Conservation (phyloP, 768 basidiomycete species). For the Hysterangium stoloniferum region DNA sequence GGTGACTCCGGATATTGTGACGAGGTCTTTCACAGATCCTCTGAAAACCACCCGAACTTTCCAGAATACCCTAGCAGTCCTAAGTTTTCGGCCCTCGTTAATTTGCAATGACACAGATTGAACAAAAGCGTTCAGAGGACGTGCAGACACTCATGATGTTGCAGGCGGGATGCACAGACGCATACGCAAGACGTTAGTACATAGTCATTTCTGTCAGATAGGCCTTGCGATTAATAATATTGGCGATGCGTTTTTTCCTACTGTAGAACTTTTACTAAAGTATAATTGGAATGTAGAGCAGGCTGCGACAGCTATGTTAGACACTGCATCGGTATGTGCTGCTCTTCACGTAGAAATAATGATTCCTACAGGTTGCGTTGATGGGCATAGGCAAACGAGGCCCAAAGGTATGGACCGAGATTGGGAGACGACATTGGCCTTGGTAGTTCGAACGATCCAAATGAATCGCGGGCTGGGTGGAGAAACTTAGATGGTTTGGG, state of each 20-base stretch:
- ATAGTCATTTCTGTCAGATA: not conserved
- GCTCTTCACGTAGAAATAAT: not conserved
- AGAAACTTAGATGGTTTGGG: too few species aligned
- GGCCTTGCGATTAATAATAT: not conserved
- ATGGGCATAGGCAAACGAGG: not conserved
- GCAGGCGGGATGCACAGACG: slow-evolving; percentile 4
- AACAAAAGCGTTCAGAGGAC: not conserved
- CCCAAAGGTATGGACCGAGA: not conserved
- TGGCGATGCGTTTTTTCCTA: not conserved
- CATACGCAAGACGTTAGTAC: slow-evolving; percentile 9
- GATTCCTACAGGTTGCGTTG: not conserved
- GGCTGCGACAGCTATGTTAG: slow-evolving; percentile 7
- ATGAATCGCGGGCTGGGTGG: not conserved
- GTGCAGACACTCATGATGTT: not conserved
- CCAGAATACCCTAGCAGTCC: too few species aligned
- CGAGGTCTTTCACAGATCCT: too few species aligned
- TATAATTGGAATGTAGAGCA: slow-evolving; percentile 10
- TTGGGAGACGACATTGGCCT: not conserved
- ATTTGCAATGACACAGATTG: too few species aligned
- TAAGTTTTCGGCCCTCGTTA: too few species aligned
- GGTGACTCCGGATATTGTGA: too few species aligned
- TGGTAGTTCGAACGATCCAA: not conserved
- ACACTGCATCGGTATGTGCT: slow-evolving; percentile 3
- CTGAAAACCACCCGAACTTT: too few species aligned
- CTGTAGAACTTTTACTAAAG: slow-evolving; percentile 5